These are phyloP conservation scores for Syzygium malaccense DNA, from an alignment of 441 rosid genomes.

Conservation along the genomic window DNA sequence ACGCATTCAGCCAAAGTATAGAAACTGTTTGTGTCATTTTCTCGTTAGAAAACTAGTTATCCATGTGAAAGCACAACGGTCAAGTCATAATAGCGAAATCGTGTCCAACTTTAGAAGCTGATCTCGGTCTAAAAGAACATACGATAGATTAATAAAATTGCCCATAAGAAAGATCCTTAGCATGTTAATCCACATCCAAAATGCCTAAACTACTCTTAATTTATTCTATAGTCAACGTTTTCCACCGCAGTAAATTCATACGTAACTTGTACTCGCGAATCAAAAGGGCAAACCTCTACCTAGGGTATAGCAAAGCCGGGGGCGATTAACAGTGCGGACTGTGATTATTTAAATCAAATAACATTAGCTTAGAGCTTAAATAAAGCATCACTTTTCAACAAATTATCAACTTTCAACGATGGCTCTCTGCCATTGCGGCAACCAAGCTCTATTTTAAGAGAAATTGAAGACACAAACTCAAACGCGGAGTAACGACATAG, in stretches of 20 bases:
- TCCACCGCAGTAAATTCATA: rapidly evolving
- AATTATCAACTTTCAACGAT: not conserved
- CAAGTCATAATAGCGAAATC: not conserved
- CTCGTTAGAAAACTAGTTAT: not conserved
- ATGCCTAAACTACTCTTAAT: not conserved
- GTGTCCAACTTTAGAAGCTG: not conserved
- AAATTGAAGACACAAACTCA: not conserved
- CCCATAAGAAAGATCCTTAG: not conserved
- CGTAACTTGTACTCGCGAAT: not conserved
- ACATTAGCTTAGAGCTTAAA: not conserved
- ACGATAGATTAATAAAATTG: not conserved
- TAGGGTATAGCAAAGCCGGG: rapidly evolving
- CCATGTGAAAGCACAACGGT: not conserved
- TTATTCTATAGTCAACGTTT: not conserved
- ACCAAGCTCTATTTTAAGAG: not conserved
- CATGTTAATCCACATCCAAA: not conserved
- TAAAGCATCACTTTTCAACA: not conserved
- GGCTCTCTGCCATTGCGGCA: not conserved
- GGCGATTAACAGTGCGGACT: not conserved
- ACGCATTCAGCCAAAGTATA: rapidly evolving
- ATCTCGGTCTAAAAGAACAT: not conserved
- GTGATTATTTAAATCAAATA: not conserved
- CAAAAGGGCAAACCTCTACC: not conserved
- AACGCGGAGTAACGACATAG: not conserved
- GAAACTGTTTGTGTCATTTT: not conserved